Percentiles rank a stretch among this genome's conserved stretches.
Conservation (phyloP, 2,329 filamentous ascomycete species). For the Cladophialophora exuberans region DNA sequence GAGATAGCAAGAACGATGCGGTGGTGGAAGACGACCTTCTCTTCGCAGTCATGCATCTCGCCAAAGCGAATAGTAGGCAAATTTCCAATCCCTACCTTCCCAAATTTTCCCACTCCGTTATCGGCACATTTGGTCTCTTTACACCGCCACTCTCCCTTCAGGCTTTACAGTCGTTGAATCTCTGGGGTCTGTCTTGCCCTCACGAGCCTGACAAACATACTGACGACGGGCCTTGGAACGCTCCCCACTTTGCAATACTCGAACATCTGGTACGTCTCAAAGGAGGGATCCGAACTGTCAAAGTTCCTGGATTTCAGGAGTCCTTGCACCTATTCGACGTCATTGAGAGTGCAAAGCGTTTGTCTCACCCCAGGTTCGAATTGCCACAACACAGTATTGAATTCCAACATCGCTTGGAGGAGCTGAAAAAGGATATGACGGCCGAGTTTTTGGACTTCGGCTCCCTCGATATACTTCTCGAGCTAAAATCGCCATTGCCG, state of each 20-base stretch:
- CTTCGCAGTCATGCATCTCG: constrained; percentile 14
- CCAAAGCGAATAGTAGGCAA: background rate
- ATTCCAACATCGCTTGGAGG: background rate
- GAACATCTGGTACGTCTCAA: constrained; percentile 2
- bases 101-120: background rate
- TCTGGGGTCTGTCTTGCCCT: constrained; percentile 6
- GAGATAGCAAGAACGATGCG: background rate
- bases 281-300: background rate
- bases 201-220: background rate
- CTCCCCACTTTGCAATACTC: background rate
- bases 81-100: background rate
- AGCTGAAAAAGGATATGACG: background rate
- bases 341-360: background rate
- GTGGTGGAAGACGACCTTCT: constrained; percentile 5
- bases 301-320: constrained; percentile 8
- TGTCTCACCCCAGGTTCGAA: constrained; percentile 1
- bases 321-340: constrained; percentile 12
- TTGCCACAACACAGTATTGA: background rate
- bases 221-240: too few relatives aligned
- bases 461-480: background rate
- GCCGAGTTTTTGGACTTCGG: background rate
- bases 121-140: background rate
- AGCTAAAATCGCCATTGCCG: background rate
- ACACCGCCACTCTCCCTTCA: constrained; percentile 1
- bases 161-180: background rate